A percentile compares a stretch with the other conserved stretches of the same genome.
phyloP scores from a whole-genome alignment of 2,329 filamentous ascomycete species.

The Aspergillus luchuensis region DNA sequence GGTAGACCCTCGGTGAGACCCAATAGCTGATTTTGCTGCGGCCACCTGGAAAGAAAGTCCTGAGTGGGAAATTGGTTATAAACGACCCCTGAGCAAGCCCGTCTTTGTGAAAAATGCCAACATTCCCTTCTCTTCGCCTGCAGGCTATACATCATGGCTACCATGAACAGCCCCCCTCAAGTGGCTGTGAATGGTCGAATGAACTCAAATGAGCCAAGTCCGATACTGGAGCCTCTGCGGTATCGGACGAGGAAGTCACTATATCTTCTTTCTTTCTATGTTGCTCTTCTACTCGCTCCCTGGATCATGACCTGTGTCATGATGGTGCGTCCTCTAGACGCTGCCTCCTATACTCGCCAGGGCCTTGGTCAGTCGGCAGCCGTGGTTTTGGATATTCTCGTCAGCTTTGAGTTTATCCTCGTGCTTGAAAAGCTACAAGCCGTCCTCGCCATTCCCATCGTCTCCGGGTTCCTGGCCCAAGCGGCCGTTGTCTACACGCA shows the following conservation, averaged over 20 bases:
- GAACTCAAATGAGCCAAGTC: background rate
- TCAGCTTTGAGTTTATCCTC: background rate
- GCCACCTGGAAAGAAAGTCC: background rate
- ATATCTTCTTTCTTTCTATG: background rate
- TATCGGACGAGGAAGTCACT: background rate
- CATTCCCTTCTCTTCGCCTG: accelerated
- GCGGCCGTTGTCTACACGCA: background rate
- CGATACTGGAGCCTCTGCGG: background rate
- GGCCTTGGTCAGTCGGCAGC: background rate
- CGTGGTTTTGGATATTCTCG: background rate
- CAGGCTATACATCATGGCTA: background rate
- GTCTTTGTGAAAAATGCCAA: background rate
- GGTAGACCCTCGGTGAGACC: background rate
- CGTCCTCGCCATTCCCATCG: background rate
- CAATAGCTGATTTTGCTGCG: background rate
- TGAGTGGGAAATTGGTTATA: background rate
- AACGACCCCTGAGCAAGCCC: background rate
- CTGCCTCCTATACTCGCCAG: background rate
- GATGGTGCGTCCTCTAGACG: background rate
- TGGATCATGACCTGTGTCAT: background rate
- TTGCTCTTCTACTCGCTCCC: background rate
- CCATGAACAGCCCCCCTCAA: background rate
- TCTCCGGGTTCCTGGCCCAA: background rate
- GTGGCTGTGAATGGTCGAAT: background rate
- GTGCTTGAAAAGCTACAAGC: background rate